These are phyloP conservation scores for Solanum dulcamara DNA, from an alignment of 257 asterid species.

Conservation along the genomic window DNA sequence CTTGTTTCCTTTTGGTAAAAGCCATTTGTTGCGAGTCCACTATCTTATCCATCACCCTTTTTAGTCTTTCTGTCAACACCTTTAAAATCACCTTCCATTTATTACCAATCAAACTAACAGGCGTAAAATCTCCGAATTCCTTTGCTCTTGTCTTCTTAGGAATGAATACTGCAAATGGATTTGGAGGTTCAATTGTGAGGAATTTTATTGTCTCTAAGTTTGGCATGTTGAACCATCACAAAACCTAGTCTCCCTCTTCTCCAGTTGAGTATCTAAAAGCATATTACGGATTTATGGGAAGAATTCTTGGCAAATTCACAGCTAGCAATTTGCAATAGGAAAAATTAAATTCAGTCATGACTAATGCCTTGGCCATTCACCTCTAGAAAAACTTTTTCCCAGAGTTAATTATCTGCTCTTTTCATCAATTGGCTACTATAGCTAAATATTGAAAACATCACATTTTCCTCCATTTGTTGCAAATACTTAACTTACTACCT, in stretches of 20 bases:
- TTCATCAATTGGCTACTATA: neutral
- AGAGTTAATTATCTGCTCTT: neutral
- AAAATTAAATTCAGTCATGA: neutral
- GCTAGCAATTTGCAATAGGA: neutral
- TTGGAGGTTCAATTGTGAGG: neutral
- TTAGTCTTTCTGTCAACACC: neutral
- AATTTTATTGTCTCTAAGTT: neutral
- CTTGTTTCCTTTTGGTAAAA: neutral
- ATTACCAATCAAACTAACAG: neutral
- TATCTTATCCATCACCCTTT: neutral
- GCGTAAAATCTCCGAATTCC: neutral
- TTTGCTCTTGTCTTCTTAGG: neutral
- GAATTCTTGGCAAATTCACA: neutral
- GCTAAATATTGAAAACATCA: neutral
- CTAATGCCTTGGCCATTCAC: neutral
- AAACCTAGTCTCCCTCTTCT: neutral
- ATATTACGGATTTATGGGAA: neutral
- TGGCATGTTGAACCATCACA: neutral
- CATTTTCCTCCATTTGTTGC: neutral
- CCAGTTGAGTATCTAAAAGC: neutral
- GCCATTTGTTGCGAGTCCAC: neutral
- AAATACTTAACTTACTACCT: neutral
- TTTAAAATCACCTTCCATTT: neutral
- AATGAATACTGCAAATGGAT: neutral
- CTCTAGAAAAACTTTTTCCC: neutral